These are phyloP conservation scores for Cordyceps pruinosa DNA, from an alignment of 2,329 filamentous ascomycete species.

Conservation along the genomic window DNA sequence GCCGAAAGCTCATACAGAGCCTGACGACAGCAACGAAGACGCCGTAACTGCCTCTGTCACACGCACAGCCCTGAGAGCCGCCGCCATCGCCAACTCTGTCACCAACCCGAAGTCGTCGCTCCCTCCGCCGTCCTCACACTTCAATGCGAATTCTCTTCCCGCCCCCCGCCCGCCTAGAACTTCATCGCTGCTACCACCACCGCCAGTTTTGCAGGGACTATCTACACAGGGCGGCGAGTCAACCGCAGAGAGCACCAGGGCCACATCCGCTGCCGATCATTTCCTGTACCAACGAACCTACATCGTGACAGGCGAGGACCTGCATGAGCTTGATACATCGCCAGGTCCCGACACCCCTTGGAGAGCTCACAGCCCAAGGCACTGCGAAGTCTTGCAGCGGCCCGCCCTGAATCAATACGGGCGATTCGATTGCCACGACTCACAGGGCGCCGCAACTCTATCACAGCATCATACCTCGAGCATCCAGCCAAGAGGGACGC, in stretches of 20 bases:
- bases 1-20: neutral
- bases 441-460: neutral
- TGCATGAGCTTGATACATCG: neutral
- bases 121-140: conserved; percentile 17
- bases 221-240: neutral
- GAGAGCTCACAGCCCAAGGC: neutral
- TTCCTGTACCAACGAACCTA: neutral
- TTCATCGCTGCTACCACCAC: conserved; percentile 37
- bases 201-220: neutral
- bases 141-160: conserved; percentile 23
- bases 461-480: neutral
- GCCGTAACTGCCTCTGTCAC: neutral
- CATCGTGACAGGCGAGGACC: neutral
- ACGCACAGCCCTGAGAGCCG: neutral
- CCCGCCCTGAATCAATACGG: neutral
- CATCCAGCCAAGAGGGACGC: neutral
- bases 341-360: neutral
- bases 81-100: neutral
- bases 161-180: conserved; percentile 32
- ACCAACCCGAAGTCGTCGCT: neutral
- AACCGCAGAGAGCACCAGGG: neutral
- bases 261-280: neutral
- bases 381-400: neutral
- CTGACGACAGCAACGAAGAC: neutral
- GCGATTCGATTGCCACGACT: neutral